Conservation (phyloP, 1,139 yeast genomes). For the Hemisphaericaspora lyxosophila region DNA sequence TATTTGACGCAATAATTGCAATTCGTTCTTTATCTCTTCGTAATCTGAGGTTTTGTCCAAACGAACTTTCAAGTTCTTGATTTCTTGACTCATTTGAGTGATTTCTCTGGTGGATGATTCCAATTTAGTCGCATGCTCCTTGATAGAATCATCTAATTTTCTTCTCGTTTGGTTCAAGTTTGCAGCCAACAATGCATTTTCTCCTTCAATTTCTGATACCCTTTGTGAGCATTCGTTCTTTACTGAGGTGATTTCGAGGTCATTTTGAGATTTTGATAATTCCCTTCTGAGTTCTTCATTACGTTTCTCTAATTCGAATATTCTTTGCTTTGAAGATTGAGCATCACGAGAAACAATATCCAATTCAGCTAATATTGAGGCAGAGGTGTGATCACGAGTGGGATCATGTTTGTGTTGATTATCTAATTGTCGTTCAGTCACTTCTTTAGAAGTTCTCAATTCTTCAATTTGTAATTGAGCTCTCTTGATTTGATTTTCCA, state of each 20-base stretch:
- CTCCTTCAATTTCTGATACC: slow-evolving; percentile 60
- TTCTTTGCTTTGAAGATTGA: slow-evolving; percentile 67
- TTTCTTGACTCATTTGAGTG: slow-evolving; percentile 48
- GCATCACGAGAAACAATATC: slow-evolving; percentile 73
- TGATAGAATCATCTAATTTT: slow-evolving; percentile 27
- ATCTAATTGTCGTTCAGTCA: slow-evolving; percentile 48
- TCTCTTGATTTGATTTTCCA: slow-evolving; percentile 42
- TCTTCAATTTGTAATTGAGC: slow-evolving; percentile 55
- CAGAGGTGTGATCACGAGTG: slow-evolving; percentile 12
- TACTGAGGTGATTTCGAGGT: slow-evolving; percentile 32
- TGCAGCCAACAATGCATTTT: slow-evolving; percentile 64
- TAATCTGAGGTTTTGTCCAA: slow-evolving; percentile 58
- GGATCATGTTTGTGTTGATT: slow-evolving; percentile 19
- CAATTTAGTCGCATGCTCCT: slow-evolving; percentile 33
- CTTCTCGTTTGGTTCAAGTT: slow-evolving; percentile 55
- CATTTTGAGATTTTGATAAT: slow-evolving; percentile 53
- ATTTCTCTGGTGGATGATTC: slow-evolving; percentile 48
- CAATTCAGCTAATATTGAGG: slow-evolving; percentile 49
- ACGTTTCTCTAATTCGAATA: slow-evolving; percentile 70
- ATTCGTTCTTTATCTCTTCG: slow-evolving; percentile 74
- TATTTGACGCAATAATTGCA: slow-evolving; percentile 68
- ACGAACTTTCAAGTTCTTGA: slow-evolving; percentile 47
- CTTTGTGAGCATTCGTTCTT: slow-evolving; percentile 40
- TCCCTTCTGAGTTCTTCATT: slow-evolving; percentile 73
- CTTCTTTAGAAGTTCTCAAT: slow-evolving; percentile 55